Evolutionary conservation across 2,329 filamentous ascomycete genomes (phyloP), one percentile per base, ranked within the genome.

Genomic region (Davidsoniella eucalypti): DNA sequence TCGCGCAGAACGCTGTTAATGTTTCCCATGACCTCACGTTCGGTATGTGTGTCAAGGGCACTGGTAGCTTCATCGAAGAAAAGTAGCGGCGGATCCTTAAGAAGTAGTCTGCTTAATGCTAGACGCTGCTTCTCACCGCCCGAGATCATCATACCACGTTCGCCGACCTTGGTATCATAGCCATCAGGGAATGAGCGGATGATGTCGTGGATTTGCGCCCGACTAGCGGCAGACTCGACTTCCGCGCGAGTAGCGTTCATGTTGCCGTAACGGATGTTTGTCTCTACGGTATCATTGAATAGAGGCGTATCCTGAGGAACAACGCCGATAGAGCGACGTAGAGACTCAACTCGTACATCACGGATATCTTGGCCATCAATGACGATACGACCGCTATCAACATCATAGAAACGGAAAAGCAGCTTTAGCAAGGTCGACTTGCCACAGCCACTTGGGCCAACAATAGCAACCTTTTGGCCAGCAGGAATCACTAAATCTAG

Each of bases 21-120:
- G 61, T 95, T 94, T 54, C 81, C 73, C 69, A 96, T 80, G 46
- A 96, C 71, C 1, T 84, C 83, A 65, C 93, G 85, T 66, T 95
- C 90, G 0, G 90, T 95, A 60, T 94, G 85, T 0, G 90, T 94
- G 61, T 95, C 88, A 33, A 95, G 70, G 1, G 90, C 88, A 44
- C 84, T 90, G 0, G 88, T 95, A 58, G 88, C 90, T 69, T 95
- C 88, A 57, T 95, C 88, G 58, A 95, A 95, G 73, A 95, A 95
- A 1, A 95, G 68, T 25, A 95, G 66, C 1, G 87, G 86, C 3
- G 88, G 87, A 56, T 95, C 85, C 63, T 95, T 95, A 52, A 95
- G 71, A 1, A 95, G 74, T 38, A 95, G 63, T 41, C 88, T 72
- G 23, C 84, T 86, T 21, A 95, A 78, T 0, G 90, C 90, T 9